These are phyloP conservation scores for Candida ficus DNA, from an alignment of 805 yeast genomes.

Conservation along the genomic window DNA sequence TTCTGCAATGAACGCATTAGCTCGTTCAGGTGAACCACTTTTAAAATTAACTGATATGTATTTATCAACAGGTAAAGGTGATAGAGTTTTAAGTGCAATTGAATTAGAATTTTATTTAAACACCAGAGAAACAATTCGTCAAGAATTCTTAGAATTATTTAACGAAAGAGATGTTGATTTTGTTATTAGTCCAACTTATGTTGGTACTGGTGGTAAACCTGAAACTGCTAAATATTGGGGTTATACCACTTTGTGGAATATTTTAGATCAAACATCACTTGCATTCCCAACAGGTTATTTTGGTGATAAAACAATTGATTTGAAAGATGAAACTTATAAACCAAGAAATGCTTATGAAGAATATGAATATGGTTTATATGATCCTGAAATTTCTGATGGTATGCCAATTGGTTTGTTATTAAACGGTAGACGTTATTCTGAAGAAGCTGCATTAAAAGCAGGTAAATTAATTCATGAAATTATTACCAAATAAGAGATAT, in stretches of 20 bases:
- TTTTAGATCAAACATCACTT: constrained; percentile 66
- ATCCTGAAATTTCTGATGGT: constrained; percentile 47
- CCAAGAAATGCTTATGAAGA: constrained; percentile 28
- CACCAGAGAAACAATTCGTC: constrained; percentile 54
- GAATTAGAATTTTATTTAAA: constrained; percentile 53
- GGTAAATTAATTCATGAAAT: constrained; percentile 24
- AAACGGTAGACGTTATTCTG: constrained; percentile 45
- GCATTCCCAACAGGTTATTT: constrained; percentile 48
- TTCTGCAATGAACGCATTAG: constrained; percentile 45
- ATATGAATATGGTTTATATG: constrained; percentile 24
- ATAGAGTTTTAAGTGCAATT: constrained; percentile 36
- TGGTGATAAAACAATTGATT: constrained; percentile 40
- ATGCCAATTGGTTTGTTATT: constrained; percentile 49
- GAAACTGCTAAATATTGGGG: constrained; percentile 70
- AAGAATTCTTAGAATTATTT: constrained; percentile 50
- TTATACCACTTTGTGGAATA: constrained; percentile 69
- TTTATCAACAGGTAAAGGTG: constrained; percentile 54
- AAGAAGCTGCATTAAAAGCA: constrained; percentile 43
- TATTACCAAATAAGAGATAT: background rate
- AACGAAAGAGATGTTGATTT: constrained; percentile 55
- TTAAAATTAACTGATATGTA: constrained; percentile 58
- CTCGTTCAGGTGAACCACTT: constrained; percentile 66
- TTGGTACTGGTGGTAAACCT: constrained; percentile 67
- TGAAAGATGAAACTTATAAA: constrained; percentile 30
- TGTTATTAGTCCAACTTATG: constrained; percentile 62